Evolutionary conservation across 805 yeast genomes (phyloP).

Genomic region (Candida ipomoeae): DNA sequence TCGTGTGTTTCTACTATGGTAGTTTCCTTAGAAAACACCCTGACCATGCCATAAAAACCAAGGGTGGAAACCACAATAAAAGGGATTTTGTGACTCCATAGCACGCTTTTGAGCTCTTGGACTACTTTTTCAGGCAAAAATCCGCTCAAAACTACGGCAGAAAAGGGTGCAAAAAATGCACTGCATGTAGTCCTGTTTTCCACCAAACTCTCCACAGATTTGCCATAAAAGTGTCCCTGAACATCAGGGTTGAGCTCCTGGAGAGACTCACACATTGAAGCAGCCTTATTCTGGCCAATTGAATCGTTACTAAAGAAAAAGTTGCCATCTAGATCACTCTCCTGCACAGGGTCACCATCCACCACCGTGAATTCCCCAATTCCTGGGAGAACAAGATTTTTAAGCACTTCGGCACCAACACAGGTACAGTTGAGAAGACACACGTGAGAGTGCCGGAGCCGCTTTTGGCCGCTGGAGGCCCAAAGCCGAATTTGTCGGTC

Average conservation of each 20-base stretch:
- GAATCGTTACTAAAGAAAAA: slow-evolving; percentile 54
- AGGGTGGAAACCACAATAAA: slow-evolving; percentile 46
- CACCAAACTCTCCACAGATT: slow-evolving; percentile 8
- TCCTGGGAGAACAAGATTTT: slow-evolving; percentile 75
- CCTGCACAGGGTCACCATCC: slow-evolving; percentile 40
- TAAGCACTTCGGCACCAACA: slow-evolving; percentile 63
- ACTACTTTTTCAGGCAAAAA: slow-evolving; percentile 19
- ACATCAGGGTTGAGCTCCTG: slow-evolving; percentile 62
- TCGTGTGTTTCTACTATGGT: slow-evolving; percentile 74
- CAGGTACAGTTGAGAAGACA: slow-evolving; percentile 57
- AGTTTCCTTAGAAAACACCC: slow-evolving; percentile 51
- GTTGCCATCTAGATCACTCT: slow-evolving; percentile 49
- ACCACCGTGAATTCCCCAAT: slow-evolving; percentile 62
- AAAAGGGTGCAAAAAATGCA: slow-evolving; percentile 46
- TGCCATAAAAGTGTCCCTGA: slow-evolving; percentile 27
- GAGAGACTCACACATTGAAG: slow-evolving; percentile 37
- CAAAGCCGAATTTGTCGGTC: slow-evolving; percentile 88
- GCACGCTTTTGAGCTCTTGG: slow-evolving; percentile 25
- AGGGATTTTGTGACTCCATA: slow-evolving; percentile 50
- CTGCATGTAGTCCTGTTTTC: slow-evolving; percentile 1
- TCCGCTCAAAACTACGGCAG: slow-evolving; percentile 45
- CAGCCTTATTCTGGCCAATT: slow-evolving; percentile 40
- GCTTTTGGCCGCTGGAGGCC: slow-evolving; percentile 72
- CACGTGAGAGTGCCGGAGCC: slow-evolving; percentile 53
- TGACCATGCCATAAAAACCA: slow-evolving; percentile 65